A percentile compares a stretch with the other conserved stretches of the same genome.
Evolutionary conservation across 768 basidiomycete species (phyloP).

Genomic region (Cystobasidium ongulense): DNA sequence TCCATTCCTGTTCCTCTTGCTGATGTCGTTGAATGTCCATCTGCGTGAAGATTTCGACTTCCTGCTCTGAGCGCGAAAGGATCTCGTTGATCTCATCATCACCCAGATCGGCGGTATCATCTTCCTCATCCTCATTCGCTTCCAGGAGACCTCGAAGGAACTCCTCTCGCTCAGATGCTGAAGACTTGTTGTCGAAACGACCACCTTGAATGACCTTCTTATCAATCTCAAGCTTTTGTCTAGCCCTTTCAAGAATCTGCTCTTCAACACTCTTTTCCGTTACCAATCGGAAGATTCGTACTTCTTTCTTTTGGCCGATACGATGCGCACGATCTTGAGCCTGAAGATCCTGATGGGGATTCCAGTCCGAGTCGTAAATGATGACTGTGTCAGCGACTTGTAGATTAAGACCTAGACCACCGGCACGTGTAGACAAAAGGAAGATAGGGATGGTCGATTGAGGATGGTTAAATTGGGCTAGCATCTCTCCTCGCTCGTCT

Average conservation of each 20-base stretch:
- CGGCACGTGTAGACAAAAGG: constrained; percentile 70
- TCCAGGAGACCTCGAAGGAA: constrained; percentile 73
- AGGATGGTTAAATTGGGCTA: constrained; percentile 79
- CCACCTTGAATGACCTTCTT: constrained; percentile 73
- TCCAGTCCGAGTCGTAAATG: constrained; percentile 62
- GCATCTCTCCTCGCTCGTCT: constrained; percentile 71
- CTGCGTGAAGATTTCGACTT: constrained; percentile 63
- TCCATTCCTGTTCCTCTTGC: constrained; percentile 60
- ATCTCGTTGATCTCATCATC: constrained; percentile 76
- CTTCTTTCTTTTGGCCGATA: constrained; percentile 97
- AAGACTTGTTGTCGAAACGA: constrained; percentile 78
- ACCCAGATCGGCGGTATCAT: constrained; percentile 47
- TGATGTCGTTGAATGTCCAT: constrained; percentile 76
- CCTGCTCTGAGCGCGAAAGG: constrained; percentile 74
- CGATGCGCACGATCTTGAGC: constrained; percentile 95
- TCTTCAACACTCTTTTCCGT: constrained; percentile 98
- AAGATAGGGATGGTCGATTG: constrained; percentile 56
- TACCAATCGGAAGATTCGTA: constrained; percentile 90
- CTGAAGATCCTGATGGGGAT: constrained; percentile 97
- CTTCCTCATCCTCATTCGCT: constrained; percentile 45
- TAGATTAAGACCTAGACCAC: constrained; percentile 79
- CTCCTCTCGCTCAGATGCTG: constrained; percentile 93
- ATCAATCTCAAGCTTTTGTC: constrained; percentile 94
- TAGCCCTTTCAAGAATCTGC: constrained; percentile 77
- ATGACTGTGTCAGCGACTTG: constrained; percentile 95